Evolutionary conservation across 768 basidiomycete species (phyloP).

Genomic region (Cubamyces sp.): DNA sequence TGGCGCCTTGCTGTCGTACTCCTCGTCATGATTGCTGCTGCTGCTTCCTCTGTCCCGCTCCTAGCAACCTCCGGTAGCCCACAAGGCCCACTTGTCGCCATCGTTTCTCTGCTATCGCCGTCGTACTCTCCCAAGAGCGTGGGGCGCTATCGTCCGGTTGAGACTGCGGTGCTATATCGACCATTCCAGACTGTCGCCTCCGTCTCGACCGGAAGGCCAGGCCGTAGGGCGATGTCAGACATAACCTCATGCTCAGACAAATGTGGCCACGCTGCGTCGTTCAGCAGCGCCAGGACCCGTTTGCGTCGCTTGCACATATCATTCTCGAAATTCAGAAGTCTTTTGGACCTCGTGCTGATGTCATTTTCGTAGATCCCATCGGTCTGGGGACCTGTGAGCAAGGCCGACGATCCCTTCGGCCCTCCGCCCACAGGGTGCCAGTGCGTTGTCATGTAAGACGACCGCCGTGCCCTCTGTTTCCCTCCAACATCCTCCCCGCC

Average conservation of each 20-base stretch:
- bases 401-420: conserved; percentile 86
- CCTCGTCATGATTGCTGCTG: neutral
- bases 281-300: too few species aligned
- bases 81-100: too few species aligned
- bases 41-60: neutral
- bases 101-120: too few species aligned
- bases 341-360: conserved; percentile 17
- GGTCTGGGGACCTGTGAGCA: conserved; percentile 95
- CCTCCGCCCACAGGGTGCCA: conserved; percentile 52
- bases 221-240: neutral
- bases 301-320: too few species aligned
- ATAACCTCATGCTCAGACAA: neutral
- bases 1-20: neutral
- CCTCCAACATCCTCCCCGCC: neutral
- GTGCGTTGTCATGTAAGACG: conserved; percentile 34
- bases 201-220: neutral
- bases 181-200: neutral
- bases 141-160: neutral
- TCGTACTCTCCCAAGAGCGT: too few species aligned
- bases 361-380: conserved; percentile 72
- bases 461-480: neutral
- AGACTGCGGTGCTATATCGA: neutral
- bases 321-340: neutral
- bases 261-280: neutral
- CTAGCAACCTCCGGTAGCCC: too few species aligned